Base-by-base conservation (phyloP, 495 filamentous ascomycete genomes). In the Diplogelasinospora grovesii region DNA sequence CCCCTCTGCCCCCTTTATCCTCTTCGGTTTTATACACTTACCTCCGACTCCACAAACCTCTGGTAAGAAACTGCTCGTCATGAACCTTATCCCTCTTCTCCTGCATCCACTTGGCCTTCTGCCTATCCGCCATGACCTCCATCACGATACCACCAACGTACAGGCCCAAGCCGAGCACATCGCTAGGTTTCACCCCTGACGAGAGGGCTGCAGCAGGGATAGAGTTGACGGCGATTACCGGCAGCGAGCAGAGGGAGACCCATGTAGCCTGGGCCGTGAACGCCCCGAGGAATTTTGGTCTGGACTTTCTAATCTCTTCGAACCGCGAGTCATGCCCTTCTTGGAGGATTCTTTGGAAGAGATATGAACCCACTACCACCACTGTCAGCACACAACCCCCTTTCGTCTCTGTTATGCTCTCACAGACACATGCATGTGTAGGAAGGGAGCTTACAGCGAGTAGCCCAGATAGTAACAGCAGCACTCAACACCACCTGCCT, bases 201-300 rank as follows among this genome's bases (percentile, higher is more conserved):
- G 63, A 50, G 0, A 74, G 54, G 8, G 64, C 58, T 4, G 65
- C 50, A 3, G 64, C 57, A 0, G 79, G 78, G n/a, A 79, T 60
- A 16, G 73, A 55, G 54, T 83, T 85, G 22, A 79, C 36, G 8
- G 71, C 64, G 1, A 83, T 53, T 5, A 81, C 66, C 3, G 81
- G 81, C 53, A 82, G 62, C 8, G 78, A 61, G 52, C 71, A 76
- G 8, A 81, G 63, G 24, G 75, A 74, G 2, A 82, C 72, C 79
- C 77, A 82, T 1, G 64, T 68, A 8, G 76, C 77, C 59, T 85
- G 79, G 8, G 66, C 68, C 28, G 74, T 54, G 49, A 73, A 85
- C 5, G 75, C 74, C 18, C 44, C 70, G 10, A 61, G 48, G 62
- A 83, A 83, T 36, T 63, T 68, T 0, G 59, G 45, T 0, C 75